Conservation (phyloP, 78 protist species). For the Monosiga brevicollis region DNA sequence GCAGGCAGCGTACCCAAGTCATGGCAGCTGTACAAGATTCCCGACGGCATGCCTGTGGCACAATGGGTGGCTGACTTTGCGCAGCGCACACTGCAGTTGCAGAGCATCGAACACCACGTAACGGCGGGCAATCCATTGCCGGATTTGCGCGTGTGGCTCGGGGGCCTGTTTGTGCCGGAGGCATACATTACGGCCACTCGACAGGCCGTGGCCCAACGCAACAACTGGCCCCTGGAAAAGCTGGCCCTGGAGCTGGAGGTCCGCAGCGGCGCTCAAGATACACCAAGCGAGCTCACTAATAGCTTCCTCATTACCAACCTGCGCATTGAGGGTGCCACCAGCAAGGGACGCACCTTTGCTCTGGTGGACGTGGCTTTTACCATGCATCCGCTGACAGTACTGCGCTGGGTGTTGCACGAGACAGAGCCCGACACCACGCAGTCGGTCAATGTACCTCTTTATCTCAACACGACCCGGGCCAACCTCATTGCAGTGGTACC, state of each 20-base stretch:
- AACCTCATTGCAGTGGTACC: constrained; percentile 38
- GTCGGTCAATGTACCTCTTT: constrained; percentile 44
- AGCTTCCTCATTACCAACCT: not conserved
- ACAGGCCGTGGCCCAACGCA: constrained; percentile 73
- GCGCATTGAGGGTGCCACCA: constrained; percentile 42
- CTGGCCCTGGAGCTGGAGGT: constrained; percentile 26
- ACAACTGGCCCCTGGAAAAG: constrained; percentile 70
- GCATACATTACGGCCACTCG: constrained; percentile 90
- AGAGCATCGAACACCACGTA: not conserved
- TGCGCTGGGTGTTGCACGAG: constrained; percentile 40
- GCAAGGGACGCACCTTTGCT: constrained; percentile 11
- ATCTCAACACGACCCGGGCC: constrained; percentile 56
- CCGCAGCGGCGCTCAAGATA: not conserved
- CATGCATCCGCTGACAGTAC: constrained; percentile 10
- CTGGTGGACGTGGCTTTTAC: constrained; percentile 18
- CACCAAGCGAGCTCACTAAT: no score
- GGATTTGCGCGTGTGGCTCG: constrained; percentile 60
- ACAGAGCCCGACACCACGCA: not conserved
- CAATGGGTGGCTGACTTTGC: constrained; percentile 63
- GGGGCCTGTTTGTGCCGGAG: constrained; percentile 80
- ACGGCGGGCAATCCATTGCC: not conserved
- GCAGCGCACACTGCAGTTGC: constrained; percentile 8
- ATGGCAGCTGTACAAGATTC: constrained; percentile 64
- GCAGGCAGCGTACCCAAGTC: constrained; percentile 53
- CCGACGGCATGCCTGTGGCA: constrained; percentile 30